Conservation (phyloP, 441 rosid species). For the Geranium incanum region DNA sequence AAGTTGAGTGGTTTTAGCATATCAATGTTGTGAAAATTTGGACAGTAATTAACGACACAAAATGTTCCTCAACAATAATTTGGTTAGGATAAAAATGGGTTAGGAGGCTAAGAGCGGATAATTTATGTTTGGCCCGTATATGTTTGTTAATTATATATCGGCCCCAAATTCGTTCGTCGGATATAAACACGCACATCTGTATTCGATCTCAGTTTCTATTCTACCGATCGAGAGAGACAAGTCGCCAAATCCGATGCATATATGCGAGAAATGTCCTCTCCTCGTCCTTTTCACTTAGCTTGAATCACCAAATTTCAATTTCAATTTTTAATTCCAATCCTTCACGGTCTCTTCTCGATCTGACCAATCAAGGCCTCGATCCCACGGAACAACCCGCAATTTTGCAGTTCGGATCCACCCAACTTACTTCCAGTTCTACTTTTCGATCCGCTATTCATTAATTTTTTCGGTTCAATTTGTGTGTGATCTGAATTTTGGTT, state of each 20-base stretch:
- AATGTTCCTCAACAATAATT: too few relatives aligned
- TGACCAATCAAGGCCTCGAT: background rate
- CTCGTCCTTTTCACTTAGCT: background rate
- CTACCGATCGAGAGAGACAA: background rate
- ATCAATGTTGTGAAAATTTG: too few relatives aligned
- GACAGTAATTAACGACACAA: too few relatives aligned
- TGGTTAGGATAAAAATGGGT: too few relatives aligned
- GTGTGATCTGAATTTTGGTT: background rate
- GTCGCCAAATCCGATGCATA: constrained; percentile 2
- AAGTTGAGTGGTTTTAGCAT: too few relatives aligned
- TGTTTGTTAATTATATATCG: too few relatives aligned
- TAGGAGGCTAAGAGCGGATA: too few relatives aligned
- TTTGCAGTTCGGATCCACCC: background rate
- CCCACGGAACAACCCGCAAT: constrained; percentile 1
- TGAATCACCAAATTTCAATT: background rate
- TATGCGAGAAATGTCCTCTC: background rate
- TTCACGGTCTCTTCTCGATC: background rate
- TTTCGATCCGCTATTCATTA: background rate
- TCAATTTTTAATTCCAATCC: background rate
- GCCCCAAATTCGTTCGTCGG: too few relatives aligned
- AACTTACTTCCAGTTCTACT: background rate
- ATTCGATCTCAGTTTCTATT: too few relatives aligned
- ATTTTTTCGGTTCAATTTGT: background rate
- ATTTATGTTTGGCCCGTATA: too few relatives aligned
- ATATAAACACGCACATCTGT: too few relatives aligned